Evolutionary conservation across 352 stramenopile species (phyloP).

Genomic region (Pythium chondricola): DNA sequence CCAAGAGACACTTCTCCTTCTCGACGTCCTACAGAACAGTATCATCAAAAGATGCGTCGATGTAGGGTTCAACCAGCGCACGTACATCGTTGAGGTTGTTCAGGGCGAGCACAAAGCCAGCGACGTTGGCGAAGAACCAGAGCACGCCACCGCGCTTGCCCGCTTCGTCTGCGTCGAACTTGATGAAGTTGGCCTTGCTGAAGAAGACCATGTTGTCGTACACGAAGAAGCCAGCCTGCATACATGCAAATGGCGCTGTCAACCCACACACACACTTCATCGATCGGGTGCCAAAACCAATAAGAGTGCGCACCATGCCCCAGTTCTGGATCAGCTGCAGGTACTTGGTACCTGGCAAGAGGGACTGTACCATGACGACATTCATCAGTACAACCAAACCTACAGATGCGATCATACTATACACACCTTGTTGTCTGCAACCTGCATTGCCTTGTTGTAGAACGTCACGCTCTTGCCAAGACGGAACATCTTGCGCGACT

Average conservation of each 20-base stretch:
- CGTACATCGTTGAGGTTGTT: constrained; percentile 59
- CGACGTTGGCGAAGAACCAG: constrained; percentile 83
- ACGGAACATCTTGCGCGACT: constrained; percentile 81
- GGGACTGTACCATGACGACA: no score
- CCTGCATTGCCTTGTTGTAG: constrained; percentile 64
- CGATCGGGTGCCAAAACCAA: neutral
- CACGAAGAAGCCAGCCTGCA: constrained; percentile 72
- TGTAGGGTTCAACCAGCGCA: neutral
- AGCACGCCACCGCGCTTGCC: constrained; percentile 62
- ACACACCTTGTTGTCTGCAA: constrained; percentile 48
- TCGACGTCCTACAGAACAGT: constrained; percentile 46
- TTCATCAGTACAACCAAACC: neutral
- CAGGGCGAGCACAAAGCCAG: constrained; percentile 65
- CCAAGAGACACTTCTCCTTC: constrained; percentile 71
- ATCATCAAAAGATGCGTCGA: neutral
- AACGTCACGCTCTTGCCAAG: constrained; percentile 79
- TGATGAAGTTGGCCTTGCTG: constrained; percentile 69
- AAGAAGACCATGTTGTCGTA: constrained; percentile 86
- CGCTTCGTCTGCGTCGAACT: constrained; percentile 58
- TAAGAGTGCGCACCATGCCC: constrained; percentile 38
- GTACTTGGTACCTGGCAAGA: constrained; percentile 41
- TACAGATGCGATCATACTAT: neutral
- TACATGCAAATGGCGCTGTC: no score
- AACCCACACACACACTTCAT: constrained; percentile 2
- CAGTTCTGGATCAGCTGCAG: constrained; percentile 76